phyloP scores from a whole-genome alignment of 495 filamentous ascomycete genomes.

The Penicillium chermesinum region DNA sequence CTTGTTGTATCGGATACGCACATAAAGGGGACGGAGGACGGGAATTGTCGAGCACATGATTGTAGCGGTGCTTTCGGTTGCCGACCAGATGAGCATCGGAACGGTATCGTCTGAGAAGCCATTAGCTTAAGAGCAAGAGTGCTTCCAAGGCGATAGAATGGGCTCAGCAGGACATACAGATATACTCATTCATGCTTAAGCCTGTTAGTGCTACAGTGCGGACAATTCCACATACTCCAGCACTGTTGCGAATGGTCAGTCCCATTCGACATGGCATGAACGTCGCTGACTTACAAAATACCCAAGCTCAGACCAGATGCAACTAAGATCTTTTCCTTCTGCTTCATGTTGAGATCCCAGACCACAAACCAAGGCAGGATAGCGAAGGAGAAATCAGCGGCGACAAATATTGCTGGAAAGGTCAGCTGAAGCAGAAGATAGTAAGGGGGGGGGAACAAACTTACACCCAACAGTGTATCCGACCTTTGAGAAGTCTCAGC shows the following conservation, averaged over 20 bases:
- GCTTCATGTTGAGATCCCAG: slow-evolving; percentile 30
- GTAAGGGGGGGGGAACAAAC: slow-evolving; percentile 1
- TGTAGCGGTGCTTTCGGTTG: slow-evolving; percentile 23
- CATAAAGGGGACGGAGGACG: slow-evolving; percentile 24
- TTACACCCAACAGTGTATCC: slow-evolving; percentile 25
- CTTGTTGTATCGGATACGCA: slow-evolving; percentile 20
- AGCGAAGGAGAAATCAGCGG: slow-evolving; percentile 23
- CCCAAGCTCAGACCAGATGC: slow-evolving; percentile 24
- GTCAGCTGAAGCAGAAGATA: not conserved
- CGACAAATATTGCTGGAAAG: slow-evolving; percentile 21
- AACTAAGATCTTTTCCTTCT: slow-evolving; percentile 27
- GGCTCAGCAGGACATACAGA: slow-evolving; percentile 9
- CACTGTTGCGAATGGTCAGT: slow-evolving; percentile 13
- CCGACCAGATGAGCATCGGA: slow-evolving; percentile 27
- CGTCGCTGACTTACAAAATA: slow-evolving; percentile 16
- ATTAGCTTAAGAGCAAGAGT: too few relatives aligned
- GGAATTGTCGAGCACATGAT: slow-evolving; percentile 28
- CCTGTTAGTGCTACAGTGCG: slow-evolving; percentile 21
- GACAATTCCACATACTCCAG: slow-evolving; percentile 27
- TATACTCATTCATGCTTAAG: slow-evolving; percentile 22
- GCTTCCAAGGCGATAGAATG: not conserved
- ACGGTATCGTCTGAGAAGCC: slow-evolving; percentile 20
- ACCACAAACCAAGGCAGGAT: slow-evolving; percentile 28
- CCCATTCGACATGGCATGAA: not conserved
- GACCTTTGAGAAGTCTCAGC: slow-evolving; percentile 25